Evolutionary conservation across 805 yeast species (phyloP), one percentile per base, ranked within the genome.

Genomic region (Metschnikowia kofuensis): DNA sequence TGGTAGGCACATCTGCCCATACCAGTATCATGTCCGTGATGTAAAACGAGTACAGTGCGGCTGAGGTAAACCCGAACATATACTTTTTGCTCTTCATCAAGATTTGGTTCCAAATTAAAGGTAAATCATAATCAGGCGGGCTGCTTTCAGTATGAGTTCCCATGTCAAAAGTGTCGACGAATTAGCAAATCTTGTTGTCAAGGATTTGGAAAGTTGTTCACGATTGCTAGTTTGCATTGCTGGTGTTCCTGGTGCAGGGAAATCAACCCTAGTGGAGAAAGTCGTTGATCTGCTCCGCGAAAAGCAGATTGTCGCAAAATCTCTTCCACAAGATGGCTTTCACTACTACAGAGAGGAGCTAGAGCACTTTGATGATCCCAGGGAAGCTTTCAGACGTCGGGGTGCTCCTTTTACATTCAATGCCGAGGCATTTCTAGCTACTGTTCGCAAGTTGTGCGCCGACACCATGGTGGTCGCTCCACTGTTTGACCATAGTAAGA

Each of bases 341-440:
- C 77, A 72, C 49, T 62, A 62, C 29, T 68, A 65, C 50, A 50
- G 76, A 32, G 32, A 45, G 9, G 67, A 70, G 49, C 57, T 72
- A 41, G 56, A 58, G 10, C 32, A 52, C 37, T 76, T 87, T 60
- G 66, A 70, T 9, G 79, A 89, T 55, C 75, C 88, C 0, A 70
- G 62, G 10, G 70, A 67, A 32, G 92, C 96, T 0, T 67, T 81
- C 30, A 63, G 67, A 28, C 72, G 88, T 52, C 75, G 97, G 42
- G 97, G 97, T 0, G 85, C 96, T 0, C 95, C 96, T 1, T 80
- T 75, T 56, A 90, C 97, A 0, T 92, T 91, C 68, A 91, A 91
- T 60, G 79, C 86, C 64, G 15, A 55, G 53, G 42, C 51, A 14
- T 64, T 72, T 44, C 54, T 71, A 21, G 57, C 52, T 2, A 53